Evolutionary conservation across 78 protist genomes (phyloP), one percentile per base, ranked within the genome.

Genomic region (Dictyostelium discoideum): DNA sequence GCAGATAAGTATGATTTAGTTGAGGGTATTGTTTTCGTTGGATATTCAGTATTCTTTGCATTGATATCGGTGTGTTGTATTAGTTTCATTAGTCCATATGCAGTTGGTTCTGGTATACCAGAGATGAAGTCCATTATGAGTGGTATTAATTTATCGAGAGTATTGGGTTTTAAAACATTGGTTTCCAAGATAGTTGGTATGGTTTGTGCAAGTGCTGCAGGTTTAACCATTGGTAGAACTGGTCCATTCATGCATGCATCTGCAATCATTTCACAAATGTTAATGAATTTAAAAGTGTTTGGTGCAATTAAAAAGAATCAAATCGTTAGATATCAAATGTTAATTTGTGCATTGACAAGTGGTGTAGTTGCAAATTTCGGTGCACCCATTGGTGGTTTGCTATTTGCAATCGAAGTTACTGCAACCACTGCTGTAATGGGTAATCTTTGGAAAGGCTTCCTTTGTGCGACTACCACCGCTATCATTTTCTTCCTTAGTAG

Each of bases 381-480:
- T 46, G 97, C 99, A 26, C 99, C 99, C 2, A 88, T 98, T 16
- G 99, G 99, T 22, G 99, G 99, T 0, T 95, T 98, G 8, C 50
- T 98, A 8, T 98, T 98, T 60, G 42, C 96, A 5, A 87, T 97
- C 32, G 99, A 98, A 85, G 98, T 96, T 5, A 97, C 98, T 10
- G 84, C 98, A 16, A 92, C 98, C 26, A 98, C 97, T 77, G 98
- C 89, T 54, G 60, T 96, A 5, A 84, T 96, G 72, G 79, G 72
- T 22, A 93, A 88, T 65, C 48, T 96, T 22, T 94, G 96, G 96
- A 67, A 77, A 32, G 93, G 97, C 20, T 92, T 98, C 40, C 80
- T 97, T 37, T 57, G 96, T 77, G 97, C 98, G 5, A 87, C 96
- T 0, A 85, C 87, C 8, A 93, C 97, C 0, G 57, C 96, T 2